phyloP scores from a whole-genome alignment of 2,329 filamentous ascomycete genomes.

The Coniella vitis region DNA sequence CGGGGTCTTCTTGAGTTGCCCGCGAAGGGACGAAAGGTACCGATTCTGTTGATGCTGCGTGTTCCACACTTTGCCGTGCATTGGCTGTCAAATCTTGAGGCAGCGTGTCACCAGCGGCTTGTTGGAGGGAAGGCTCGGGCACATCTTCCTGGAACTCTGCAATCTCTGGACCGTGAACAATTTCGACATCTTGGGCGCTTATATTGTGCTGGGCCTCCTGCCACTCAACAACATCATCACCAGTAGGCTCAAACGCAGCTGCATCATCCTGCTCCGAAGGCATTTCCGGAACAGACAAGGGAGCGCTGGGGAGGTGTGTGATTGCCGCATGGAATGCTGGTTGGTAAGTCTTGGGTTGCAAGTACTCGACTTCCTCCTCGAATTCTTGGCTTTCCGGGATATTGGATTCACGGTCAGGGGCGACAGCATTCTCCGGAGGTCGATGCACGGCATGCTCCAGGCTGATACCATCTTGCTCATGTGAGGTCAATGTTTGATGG shows the following conservation, averaged over 20 bases:
- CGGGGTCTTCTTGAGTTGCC: background rate
- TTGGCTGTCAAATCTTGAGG: conserved; percentile 7
- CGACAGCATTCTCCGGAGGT: too few species aligned
- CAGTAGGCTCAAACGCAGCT: background rate
- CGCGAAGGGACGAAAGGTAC: background rate
- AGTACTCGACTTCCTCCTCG: too few species aligned
- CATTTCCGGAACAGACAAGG: background rate
- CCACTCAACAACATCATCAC: background rate
- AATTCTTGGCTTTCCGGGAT: too few species aligned
- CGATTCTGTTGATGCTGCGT: background rate
- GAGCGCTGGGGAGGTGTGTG: too few species aligned
- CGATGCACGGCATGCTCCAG: too few species aligned
- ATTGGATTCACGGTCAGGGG: too few species aligned
- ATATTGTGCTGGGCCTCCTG: background rate
- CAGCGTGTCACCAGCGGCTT: conserved; percentile 9
- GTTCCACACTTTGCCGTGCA: conserved; percentile 6
- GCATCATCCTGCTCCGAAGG: too few species aligned
- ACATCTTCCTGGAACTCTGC: conserved; percentile 6
- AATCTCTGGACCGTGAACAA: conserved; percentile 4
- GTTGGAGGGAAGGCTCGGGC: conserved; percentile 5
- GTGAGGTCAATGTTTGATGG: too few species aligned
- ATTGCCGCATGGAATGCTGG: too few species aligned
- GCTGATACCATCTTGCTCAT: too few species aligned
- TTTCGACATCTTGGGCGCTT: background rate
- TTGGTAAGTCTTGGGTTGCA: too few species aligned